Conservation (phyloP, 2,329 filamentous ascomycete genomes). For the Beauveria australis region DNA sequence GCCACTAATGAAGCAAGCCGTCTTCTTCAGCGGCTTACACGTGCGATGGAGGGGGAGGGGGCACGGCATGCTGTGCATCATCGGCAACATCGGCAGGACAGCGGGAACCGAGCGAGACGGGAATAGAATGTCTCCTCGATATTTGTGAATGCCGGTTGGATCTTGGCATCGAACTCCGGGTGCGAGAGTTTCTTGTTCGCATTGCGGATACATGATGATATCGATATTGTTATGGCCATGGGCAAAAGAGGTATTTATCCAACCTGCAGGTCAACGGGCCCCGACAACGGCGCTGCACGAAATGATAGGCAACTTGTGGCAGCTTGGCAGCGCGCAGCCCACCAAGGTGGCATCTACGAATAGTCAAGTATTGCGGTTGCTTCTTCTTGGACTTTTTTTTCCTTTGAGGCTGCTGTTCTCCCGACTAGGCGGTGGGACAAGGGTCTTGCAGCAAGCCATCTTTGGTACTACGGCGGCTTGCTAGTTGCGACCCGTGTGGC, state of each 20-base stretch:
- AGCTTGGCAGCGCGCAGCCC: background rate
- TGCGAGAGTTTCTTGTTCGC: constrained; percentile 2
- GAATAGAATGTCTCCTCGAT: background rate
- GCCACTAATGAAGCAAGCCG: background rate
- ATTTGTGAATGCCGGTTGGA: background rate
- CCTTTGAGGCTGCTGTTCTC: background rate
- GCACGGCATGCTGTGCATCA: background rate
- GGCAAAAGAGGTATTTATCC: background rate
- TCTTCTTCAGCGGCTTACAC: background rate
- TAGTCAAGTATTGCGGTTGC: background rate
- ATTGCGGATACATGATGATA: background rate
- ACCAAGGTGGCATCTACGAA: background rate
- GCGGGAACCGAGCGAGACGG: background rate
- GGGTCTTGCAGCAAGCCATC: constrained; percentile 1
- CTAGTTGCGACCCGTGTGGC: background rate
- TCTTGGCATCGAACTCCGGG: background rate
- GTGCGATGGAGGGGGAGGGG: too few relatives aligned
- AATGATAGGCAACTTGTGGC: background rate
- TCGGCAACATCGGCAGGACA: background rate
- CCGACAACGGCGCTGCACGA: background rate
- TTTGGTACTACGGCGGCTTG: background rate
- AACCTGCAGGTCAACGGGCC: background rate
- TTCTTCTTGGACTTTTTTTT: background rate
- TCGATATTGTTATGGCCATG: background rate
- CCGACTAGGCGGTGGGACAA: background rate